Percentiles rank a stretch among this genome's conserved stretches.
These are phyloP conservation scores for Septoria linicola DNA, from an alignment of 2,329 filamentous ascomycete species.

Conservation along the genomic window DNA sequence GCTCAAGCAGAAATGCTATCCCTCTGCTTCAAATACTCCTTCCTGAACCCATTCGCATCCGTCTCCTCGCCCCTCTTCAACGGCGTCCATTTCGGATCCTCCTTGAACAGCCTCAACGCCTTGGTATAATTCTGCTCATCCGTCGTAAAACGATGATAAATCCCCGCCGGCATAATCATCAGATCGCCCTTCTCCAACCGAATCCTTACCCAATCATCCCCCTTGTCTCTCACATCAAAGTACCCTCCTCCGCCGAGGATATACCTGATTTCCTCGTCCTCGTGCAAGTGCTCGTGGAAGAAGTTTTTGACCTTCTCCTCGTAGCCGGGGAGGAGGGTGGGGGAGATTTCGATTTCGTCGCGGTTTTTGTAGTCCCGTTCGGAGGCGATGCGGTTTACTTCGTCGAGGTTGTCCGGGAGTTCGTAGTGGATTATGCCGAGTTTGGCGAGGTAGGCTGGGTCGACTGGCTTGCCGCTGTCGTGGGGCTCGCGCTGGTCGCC, in stretches of 20 bases:
- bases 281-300: constrained; percentile 93
- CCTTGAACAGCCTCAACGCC: constrained; percentile 95
- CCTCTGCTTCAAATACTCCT: constrained; percentile 65
- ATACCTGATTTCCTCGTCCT: constrained; percentile 98
- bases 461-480: constrained; percentile 73
- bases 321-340: constrained; percentile 78
- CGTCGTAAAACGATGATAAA: constrained; percentile 97
- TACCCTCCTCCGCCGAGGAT: constrained; percentile 85
- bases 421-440: constrained; percentile 80
- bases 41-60: constrained; percentile 73
- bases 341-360: constrained; percentile 88
- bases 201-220: constrained; percentile 88
- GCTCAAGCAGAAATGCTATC: constrained; percentile 19
- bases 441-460: constrained; percentile 62
- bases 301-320: constrained; percentile 92
- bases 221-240: constrained; percentile 83
- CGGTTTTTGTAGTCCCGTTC: constrained; percentile 88
- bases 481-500: constrained; percentile 92
- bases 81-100: constrained; percentile 97
- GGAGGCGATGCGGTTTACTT: constrained; percentile 71
- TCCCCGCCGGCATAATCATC: constrained; percentile 89
- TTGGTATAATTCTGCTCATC: constrained; percentile 90
- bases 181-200: constrained; percentile 81
- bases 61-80: constrained; percentile 77
- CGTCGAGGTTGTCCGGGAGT: constrained; percentile 60